A percentile compares a stretch with the other conserved stretches of the same genome.
Evolutionary conservation across 352 stramenopile genomes (phyloP).

Genomic region (Globisporangium echinulatum): DNA sequence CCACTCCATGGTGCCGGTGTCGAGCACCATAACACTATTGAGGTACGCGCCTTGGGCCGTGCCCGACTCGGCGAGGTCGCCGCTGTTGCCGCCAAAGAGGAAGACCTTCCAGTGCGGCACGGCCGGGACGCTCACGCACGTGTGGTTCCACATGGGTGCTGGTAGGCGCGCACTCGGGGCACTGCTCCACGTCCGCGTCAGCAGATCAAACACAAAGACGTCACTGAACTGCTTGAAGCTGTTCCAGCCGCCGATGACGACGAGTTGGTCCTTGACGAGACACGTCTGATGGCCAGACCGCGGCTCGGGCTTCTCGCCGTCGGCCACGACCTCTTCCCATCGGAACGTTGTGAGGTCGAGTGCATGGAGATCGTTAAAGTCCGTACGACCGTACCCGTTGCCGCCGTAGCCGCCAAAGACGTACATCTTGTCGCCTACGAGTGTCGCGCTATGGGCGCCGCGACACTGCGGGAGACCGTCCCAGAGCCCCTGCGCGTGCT

Average conservation of each 20-base stretch:
- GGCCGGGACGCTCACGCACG: constrained; percentile 89
- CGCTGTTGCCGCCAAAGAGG: constrained; percentile 95
- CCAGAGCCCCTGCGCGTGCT: constrained; percentile 84
- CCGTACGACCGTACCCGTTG: constrained; percentile 89
- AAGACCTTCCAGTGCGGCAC: constrained; percentile 98
- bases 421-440: constrained; percentile 88
- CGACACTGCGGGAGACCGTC: constrained; percentile 87
- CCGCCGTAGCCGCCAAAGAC: constrained; percentile 97
- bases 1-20: constrained; percentile 87
- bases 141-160: constrained; percentile 92
- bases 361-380: constrained; percentile 94
- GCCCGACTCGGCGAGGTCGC: constrained; percentile 84
- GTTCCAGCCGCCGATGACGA: constrained; percentile 96
- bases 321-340: constrained; percentile 85
- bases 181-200: constrained; percentile 77
- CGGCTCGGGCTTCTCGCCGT: constrained; percentile 88
- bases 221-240: constrained; percentile 95
- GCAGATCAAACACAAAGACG: constrained; percentile 91
- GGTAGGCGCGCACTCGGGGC: constrained; percentile 41
- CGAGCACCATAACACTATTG: constrained; percentile 89
- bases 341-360: constrained; percentile 89
- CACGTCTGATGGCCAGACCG: constrained; percentile 92
- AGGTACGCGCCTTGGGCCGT: constrained; percentile 86
- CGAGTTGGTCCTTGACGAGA: constrained; percentile 86
- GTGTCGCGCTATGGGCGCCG: constrained; percentile 86